A percentile compares a stretch with the other conserved stretches of the same genome.
Conservation (phyloP, 768 basidiomycete species). For the Amanita rimosa region DNA sequence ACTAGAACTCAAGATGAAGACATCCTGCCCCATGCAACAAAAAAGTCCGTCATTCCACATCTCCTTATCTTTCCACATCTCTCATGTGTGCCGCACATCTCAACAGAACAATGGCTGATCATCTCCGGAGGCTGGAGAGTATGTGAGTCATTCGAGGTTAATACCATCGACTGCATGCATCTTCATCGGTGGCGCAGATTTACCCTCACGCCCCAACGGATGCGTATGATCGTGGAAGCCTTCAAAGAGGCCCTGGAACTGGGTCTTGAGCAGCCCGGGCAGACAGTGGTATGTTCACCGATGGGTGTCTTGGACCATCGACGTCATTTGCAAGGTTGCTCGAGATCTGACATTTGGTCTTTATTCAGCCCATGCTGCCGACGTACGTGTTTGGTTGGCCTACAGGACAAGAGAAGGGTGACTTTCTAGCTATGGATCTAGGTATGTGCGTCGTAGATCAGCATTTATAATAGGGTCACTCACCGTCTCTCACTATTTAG, state of each 20-base stretch:
- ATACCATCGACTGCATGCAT: background rate
- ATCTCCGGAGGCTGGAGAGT: conserved; percentile 82
- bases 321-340: background rate
- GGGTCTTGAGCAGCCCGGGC: conserved; percentile 71
- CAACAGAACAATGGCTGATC: conserved; percentile 83
- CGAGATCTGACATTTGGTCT: conserved; percentile 8
- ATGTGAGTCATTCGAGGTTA: conserved; percentile 37
- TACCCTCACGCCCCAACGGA: conserved; percentile 79
- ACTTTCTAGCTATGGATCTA: conserved; percentile 84
- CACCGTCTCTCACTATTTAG: conserved; percentile 21
- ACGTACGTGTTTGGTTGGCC: conserved; percentile 97
- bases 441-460: conserved; percentile 47
- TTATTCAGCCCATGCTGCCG: conserved; percentile 81
- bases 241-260: conserved; percentile 87
- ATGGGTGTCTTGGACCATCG: background rate
- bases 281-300: conserved; percentile 71
- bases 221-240: conserved; percentile 95
- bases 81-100: conserved; percentile 8
- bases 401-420: conserved; percentile 77
- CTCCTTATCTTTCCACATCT: conserved; percentile 15
- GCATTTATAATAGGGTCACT: too few species aligned
- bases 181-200: conserved; percentile 34
- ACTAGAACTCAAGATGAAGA: conserved; percentile 83
- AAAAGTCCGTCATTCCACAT: conserved; percentile 41
- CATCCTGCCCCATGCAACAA: conserved; percentile 87